Conservation (phyloP, 257 asterid genomes). For the Solanum virginianum region DNA sequence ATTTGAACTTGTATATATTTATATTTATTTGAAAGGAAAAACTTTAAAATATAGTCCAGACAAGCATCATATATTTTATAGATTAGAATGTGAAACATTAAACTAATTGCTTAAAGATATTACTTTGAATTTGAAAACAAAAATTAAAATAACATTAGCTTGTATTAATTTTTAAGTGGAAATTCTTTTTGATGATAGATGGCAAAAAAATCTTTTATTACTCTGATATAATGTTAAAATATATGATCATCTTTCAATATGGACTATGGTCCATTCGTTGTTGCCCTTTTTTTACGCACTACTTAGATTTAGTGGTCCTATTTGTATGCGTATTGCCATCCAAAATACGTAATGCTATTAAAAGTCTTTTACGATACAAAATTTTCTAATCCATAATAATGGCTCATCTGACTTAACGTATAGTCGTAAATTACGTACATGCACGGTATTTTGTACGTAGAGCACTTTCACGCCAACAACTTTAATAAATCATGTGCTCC, state of each 20-base stretch:
- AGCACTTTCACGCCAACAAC: background rate
- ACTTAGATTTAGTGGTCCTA: background rate
- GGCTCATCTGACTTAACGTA: background rate
- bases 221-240: too few relatives aligned
- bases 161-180: too few relatives aligned
- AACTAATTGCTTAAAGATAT: too few relatives aligned
- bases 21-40: background rate
- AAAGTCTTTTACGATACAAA: background rate
- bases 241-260: too few relatives aligned
- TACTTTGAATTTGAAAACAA: too few relatives aligned
- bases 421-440: background rate
- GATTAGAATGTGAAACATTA: too few relatives aligned
- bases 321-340: background rate
- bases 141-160: too few relatives aligned
- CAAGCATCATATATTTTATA: background rate
- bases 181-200: too few relatives aligned
- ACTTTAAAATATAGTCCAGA: background rate
- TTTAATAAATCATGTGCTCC: background rate
- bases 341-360: background rate
- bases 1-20: background rate
- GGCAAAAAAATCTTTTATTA: too few relatives aligned
- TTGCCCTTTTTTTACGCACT: background rate
- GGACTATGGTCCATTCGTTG: background rate
- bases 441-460: background rate
- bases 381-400: background rate